Conservation (phyloP, 495 filamentous ascomycete species). For the Xylaria flabelliformis region DNA sequence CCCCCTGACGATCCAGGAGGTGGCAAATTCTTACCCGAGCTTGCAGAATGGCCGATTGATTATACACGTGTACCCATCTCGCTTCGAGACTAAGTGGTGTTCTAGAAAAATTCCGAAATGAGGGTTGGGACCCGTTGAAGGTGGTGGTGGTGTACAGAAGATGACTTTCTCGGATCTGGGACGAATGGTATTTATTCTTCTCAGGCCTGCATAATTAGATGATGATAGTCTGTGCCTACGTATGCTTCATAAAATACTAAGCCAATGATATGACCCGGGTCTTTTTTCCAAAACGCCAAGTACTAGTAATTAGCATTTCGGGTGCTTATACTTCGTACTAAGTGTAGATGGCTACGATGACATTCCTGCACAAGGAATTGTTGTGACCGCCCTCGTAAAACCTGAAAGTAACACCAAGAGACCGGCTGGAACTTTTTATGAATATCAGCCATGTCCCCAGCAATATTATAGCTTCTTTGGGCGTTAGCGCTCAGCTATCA, state of each 20-base stretch:
- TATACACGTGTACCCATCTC: slow-evolving; percentile 1
- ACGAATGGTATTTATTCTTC: slow-evolving; percentile 1
- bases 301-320: background rate
- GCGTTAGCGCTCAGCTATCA: slow-evolving; percentile 3
- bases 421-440: background rate
- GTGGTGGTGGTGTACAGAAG: background rate
- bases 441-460: background rate
- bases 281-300: background rate
- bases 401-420: background rate
- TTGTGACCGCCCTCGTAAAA: background rate
- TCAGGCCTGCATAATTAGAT: background rate
- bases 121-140: background rate
- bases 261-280: background rate
- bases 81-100: slow-evolving; percentile 19
- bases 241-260: background rate
- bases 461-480: background rate
- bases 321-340: background rate
- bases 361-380: background rate
- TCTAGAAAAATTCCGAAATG: slow-evolving; percentile 24
- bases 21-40: slow-evolving; percentile 31
- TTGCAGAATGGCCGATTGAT: background rate
- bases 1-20: slow-evolving; percentile 45
- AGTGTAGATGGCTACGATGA: background rate
- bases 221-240: background rate
- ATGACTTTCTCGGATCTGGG: background rate